Evolutionary conservation across 768 basidiomycete genomes (phyloP), one percentile per base, ranked within the genome.

Genomic region (Chalciporus sphaerocephalus): DNA sequence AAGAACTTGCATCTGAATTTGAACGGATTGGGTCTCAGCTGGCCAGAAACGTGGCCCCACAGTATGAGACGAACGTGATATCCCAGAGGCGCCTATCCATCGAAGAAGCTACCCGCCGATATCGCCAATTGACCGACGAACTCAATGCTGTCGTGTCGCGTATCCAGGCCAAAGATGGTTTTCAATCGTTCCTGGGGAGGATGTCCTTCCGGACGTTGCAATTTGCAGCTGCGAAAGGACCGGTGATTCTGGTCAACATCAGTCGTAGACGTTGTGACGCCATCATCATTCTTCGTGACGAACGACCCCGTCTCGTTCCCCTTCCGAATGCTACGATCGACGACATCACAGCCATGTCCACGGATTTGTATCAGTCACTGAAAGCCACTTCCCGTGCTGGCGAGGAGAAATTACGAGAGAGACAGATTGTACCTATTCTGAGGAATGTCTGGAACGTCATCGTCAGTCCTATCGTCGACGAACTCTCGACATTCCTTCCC

Each of bases 161-260:
- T 9, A 64, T 67, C 22, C 59, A 57, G 6, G 39, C 28, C 9
- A 51, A 53, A 9, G 48, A 52, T 17, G 64, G 62, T 10, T 66
- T 70, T 44, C 50, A 59, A 18, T 46, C 56, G 7, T 71, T 70
- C 44, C 52, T 71, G 25, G 45, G 41, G n/a, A 60, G 61, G 1
- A 37, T 38, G 12, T 52, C 57, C 21, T 52, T 55, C 25, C 51
- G 53, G 17, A 30, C 44, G 13, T 40, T 65, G 13, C 50, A 48
- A 17, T 39, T 11, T 1, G 56, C 58, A 18, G 60, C 65, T 3
- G 38, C 46, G 1, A 56, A 48, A 2, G 69, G 68, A 3, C 68
- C 69, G 5, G 58, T 69, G n/a, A 63, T 72, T 16, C 45, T 74
- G 13, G 54, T 74, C 37, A 74, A 72, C 30, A 47, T 61, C 20